phyloP scores from a whole-genome alignment of 805 yeast species.

The Wickerhamiella parazyma region DNA sequence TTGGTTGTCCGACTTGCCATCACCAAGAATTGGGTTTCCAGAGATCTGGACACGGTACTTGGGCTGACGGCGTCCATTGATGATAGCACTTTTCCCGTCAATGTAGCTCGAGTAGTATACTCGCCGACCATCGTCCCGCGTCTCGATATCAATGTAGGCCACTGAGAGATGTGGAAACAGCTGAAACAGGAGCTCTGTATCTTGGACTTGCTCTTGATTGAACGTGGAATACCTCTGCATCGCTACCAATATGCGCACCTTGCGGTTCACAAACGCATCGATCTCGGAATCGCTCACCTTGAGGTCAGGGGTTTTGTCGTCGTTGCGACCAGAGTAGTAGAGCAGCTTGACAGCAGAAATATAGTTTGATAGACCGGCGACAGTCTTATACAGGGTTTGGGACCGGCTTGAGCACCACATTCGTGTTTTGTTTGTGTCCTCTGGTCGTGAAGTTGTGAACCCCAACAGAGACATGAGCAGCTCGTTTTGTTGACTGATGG shows the following conservation, averaged over 20 bases:
- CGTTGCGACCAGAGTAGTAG: slow-evolving; percentile 50
- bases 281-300: slow-evolving; percentile 18
- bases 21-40: slow-evolving; percentile 74
- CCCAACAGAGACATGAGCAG: slow-evolving; percentile 22
- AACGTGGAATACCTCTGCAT: slow-evolving; percentile 74
- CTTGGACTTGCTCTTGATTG: slow-evolving; percentile 55
- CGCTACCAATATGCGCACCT: slow-evolving; percentile 67
- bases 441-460: slow-evolving; percentile 16
- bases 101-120: slow-evolving; percentile 48
- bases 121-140: slow-evolving; percentile 25
- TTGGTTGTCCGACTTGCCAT: slow-evolving; percentile 76
- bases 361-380: slow-evolving; percentile 75
- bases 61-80: slow-evolving; percentile 45
- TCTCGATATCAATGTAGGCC: slow-evolving; percentile 13
- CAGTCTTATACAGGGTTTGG: slow-evolving; percentile 72
- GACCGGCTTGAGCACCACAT: slow-evolving; percentile 78
- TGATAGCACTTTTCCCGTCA: slow-evolving; percentile 54
- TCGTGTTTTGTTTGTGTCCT: slow-evolving; percentile 44
- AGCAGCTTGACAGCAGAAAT: slow-evolving; percentile 56
- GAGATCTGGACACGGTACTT: slow-evolving; percentile 52
- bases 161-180: slow-evolving; percentile 69
- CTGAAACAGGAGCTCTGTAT: slow-evolving; percentile 62
- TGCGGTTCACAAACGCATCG: slow-evolving; percentile 62
- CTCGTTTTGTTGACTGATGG: slow-evolving; percentile 9
- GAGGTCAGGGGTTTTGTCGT: slow-evolving; percentile 25